phyloP scores from a whole-genome alignment of 1,284 basidiomycete species.

The Leccinum pachyderme region DNA sequence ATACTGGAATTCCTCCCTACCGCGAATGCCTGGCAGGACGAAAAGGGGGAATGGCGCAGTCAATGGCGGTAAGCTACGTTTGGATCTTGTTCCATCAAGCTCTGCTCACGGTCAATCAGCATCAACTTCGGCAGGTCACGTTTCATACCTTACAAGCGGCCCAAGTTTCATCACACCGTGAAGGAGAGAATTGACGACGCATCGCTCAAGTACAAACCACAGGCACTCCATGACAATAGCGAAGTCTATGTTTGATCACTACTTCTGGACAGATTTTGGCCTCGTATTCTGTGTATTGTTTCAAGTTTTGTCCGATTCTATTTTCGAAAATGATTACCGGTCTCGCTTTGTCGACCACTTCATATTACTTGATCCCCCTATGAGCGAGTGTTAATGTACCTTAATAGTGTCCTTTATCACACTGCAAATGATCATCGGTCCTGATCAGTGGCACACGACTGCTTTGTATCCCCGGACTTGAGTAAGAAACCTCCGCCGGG shows the following conservation, averaged over 20 bases:
- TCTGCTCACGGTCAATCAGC: constrained; percentile 10
- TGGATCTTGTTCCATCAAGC: background rate
- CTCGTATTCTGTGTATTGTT: too few species aligned
- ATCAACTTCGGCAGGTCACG: constrained; percentile 32
- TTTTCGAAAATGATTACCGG: too few species aligned
- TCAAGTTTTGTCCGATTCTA: too few species aligned
- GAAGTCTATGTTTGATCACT: constrained; percentile 29
- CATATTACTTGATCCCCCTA: too few species aligned
- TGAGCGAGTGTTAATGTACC: too few species aligned
- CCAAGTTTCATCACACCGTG: constrained; percentile 34
- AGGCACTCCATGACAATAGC: constrained; percentile 20
- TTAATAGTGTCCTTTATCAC: too few species aligned
- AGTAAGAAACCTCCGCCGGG: too few species aligned
- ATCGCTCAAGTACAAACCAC: constrained; percentile 27
- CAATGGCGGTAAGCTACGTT: constrained; percentile 24
- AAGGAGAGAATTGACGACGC: constrained; percentile 28
- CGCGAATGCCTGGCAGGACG: constrained; percentile 30
- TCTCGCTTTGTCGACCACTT: too few species aligned
- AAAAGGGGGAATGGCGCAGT: constrained; percentile 23
- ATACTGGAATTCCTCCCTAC: constrained; percentile 30
- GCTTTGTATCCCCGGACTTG: too few species aligned
- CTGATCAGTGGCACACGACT: too few species aligned
- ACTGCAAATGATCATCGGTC: too few species aligned
- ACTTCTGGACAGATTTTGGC: too few species aligned
- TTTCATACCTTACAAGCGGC: constrained; percentile 23